Evolutionary conservation across 306 rosid species (phyloP).

Genomic region (Gillenia trifoliata): DNA sequence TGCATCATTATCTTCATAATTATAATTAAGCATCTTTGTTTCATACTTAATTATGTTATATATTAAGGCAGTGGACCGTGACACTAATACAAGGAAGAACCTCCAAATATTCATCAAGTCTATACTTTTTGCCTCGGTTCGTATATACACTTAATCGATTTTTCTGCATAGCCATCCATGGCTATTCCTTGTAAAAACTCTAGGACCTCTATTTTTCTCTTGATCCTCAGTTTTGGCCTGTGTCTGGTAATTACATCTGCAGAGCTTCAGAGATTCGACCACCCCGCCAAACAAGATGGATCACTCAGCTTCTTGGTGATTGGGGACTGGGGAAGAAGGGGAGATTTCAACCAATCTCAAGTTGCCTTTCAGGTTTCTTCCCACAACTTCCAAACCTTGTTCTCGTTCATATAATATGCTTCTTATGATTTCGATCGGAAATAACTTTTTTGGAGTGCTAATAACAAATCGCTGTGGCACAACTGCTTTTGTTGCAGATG

Average conservation of each 20-base stretch:
- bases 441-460: background rate
- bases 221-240: background rate
- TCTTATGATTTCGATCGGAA: background rate
- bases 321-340: constrained; percentile 75
- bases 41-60: background rate
- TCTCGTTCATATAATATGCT: background rate
- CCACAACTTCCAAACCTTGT: background rate
- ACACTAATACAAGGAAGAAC: background rate
- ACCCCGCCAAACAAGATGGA: constrained; percentile 36
- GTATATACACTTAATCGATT: background rate
- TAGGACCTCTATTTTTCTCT: background rate
- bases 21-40: background rate
- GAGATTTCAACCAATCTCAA: constrained; percentile 52
- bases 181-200: background rate
- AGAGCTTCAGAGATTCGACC: constrained; percentile 18
- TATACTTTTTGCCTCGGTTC: background rate
- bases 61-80: background rate
- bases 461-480: background rate
- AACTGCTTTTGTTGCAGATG: constrained; percentile 41
- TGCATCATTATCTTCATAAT: background rate
- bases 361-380: constrained; percentile 53
- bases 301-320: constrained; percentile 54
- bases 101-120: background rate
- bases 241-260: background rate
- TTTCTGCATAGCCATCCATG: background rate